phyloP scores from a whole-genome alignment of 208 protist species.

The Leishmania arabica region DNA sequence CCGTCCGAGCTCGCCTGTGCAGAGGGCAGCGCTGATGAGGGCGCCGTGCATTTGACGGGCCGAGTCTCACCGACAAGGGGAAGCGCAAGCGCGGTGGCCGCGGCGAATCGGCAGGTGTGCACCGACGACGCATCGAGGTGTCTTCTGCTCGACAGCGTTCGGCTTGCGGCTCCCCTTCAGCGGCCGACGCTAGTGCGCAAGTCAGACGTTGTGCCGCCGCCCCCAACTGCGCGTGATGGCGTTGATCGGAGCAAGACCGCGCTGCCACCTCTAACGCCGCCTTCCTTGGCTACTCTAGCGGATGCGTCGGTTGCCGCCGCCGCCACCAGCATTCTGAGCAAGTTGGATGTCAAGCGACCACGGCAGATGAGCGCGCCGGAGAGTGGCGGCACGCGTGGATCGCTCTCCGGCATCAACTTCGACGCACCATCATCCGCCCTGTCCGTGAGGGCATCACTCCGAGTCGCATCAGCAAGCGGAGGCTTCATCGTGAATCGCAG shows the following conservation, averaged over 20 bases:
- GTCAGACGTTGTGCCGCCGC: background rate
- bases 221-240: background rate
- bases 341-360: background rate
- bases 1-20: constrained; percentile 31
- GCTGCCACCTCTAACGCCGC: background rate
- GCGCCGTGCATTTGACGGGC: background rate
- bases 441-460: background rate
- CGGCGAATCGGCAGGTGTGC: background rate
- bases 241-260: background rate
- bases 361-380: constrained; percentile 4
- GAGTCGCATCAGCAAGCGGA: background rate
- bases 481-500: background rate
- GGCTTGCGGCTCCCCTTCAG: constrained; percentile 15
- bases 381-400: background rate
- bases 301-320: background rate
- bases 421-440: background rate
- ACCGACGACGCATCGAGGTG: background rate
- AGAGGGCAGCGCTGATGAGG: background rate
- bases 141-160: background rate
- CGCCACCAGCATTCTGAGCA: constrained; percentile 1
- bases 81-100: background rate
- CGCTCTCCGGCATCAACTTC: background rate
- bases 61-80: background rate
- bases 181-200: constrained; percentile 21
- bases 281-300: background rate